phyloP scores from a whole-genome alignment of 345 rosid species.

The Salix brachista region DNA sequence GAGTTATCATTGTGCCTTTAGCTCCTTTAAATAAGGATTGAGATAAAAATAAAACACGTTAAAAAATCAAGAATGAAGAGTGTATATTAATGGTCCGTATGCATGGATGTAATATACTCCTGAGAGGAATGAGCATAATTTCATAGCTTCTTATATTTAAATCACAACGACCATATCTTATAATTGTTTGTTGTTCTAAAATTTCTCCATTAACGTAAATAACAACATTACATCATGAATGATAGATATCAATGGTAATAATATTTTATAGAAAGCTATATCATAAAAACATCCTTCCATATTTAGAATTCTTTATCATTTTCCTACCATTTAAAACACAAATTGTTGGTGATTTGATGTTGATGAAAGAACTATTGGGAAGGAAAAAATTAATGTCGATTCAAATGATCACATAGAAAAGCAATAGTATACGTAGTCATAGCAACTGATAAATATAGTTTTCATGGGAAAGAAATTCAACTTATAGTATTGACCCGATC shows the following conservation, averaged over 20 bases:
- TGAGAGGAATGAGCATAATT: constrained; percentile 43
- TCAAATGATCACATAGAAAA: constrained; percentile 52
- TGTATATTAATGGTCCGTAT: too few relatives aligned
- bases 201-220: neutral
- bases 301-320: constrained; percentile 61
- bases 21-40: too few relatives aligned
- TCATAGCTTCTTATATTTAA: neutral
- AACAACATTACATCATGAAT: neutral
- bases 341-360: constrained; percentile 21
- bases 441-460: constrained; percentile 29
- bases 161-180: neutral
- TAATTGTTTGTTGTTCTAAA: neutral
- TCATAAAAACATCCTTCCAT: constrained; percentile 51
- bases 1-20: too few relatives aligned
- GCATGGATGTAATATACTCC: constrained; percentile 21
- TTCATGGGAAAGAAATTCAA: too few relatives aligned
- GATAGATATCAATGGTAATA: constrained; percentile 66
- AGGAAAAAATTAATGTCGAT: constrained; percentile 51
- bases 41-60: too few relatives aligned
- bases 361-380: constrained; percentile 57
- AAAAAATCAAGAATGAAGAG: too few relatives aligned
- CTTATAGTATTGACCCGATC: too few relatives aligned
- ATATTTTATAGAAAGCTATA: constrained; percentile 79
- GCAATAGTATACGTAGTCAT: constrained; percentile 63
- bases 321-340: constrained; percentile 33